Percentiles rank a stretch among this genome's conserved stretches.
These are phyloP conservation scores for Diospyros kaki DNA, from an alignment of 148 eudicot genomes.

Conservation along the genomic window DNA sequence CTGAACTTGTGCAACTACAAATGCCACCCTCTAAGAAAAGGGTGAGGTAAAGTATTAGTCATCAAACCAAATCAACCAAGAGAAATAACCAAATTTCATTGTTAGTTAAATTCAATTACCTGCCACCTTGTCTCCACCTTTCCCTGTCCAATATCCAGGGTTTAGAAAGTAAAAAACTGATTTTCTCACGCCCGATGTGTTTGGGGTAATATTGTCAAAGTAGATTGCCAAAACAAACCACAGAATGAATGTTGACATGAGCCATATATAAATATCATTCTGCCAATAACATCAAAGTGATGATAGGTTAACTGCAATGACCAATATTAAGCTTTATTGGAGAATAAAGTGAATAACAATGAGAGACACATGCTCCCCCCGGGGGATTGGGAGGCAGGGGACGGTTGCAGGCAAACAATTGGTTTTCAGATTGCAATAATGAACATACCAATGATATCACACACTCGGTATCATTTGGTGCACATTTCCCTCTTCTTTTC, in stretches of 20 bases:
- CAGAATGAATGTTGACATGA: constrained; percentile 39
- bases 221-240: constrained; percentile 85
- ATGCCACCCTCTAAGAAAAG: constrained; percentile 54
- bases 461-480: constrained; percentile 51
- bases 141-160: constrained; percentile 86
- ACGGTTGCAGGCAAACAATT: neutral
- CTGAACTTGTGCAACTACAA: constrained; percentile 62
- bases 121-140: constrained; percentile 60
- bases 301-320: neutral
- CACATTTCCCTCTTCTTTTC: constrained; percentile 49
- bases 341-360: neutral
- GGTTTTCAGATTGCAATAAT: neutral
- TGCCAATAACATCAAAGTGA: constrained; percentile 25
- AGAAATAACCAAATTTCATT: neutral
- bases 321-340: neutral
- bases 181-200: constrained; percentile 80
- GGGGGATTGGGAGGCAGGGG: too few species aligned
- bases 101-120: constrained; percentile 36
- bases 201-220: constrained; percentile 83
- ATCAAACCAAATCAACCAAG: constrained; percentile 5
- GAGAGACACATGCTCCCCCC: neutral
- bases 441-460: constrained; percentile 53
- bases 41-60: neutral
- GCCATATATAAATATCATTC: constrained; percentile 65
- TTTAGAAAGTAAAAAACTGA: constrained; percentile 60